Conservation (phyloP, 2,329 filamentous ascomycete species). For the Colletotrichum somersetense region DNA sequence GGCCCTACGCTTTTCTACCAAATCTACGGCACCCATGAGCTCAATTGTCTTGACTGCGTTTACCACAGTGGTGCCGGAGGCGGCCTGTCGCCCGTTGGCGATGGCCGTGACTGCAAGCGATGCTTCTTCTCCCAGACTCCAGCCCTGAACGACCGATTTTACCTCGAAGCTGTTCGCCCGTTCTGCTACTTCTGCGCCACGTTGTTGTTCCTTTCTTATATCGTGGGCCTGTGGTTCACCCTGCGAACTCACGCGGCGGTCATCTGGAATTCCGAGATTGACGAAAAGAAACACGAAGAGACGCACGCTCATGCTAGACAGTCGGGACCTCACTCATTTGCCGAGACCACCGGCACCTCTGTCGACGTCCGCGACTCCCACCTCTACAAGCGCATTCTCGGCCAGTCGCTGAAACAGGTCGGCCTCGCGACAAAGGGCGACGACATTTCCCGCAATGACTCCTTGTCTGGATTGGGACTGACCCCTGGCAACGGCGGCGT, state of each 20-base stretch:
- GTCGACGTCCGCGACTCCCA: slow-evolving; percentile 85
- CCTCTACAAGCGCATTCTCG: slow-evolving; percentile 92
- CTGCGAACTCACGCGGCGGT: slow-evolving; percentile 94
- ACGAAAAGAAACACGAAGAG: slow-evolving; percentile 79
- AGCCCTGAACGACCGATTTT: slow-evolving; percentile 88
- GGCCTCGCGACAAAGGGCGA: slow-evolving; percentile 73
- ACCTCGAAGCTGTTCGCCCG: slow-evolving; percentile 88
- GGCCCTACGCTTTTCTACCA: slow-evolving; percentile 98
- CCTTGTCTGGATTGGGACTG: slow-evolving; percentile 46
- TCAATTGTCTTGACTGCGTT: slow-evolving; percentile 81
- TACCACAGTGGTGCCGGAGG: slow-evolving; percentile 57
- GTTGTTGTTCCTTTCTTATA: slow-evolving; percentile 90
- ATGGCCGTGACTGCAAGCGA: slow-evolving; percentile 82
- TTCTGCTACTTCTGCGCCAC: slow-evolving; percentile 92
- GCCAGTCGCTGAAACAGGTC: slow-evolving; percentile 88
- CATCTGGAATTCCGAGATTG: slow-evolving; percentile 91
- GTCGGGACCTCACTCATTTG: slow-evolving; percentile 54
- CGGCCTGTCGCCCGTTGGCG: slow-evolving; percentile 48
- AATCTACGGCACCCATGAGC: slow-evolving; percentile 96
- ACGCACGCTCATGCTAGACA: slow-evolving; percentile 50
- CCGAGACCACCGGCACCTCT: slow-evolving; percentile 62
- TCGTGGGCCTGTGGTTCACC: slow-evolving; percentile 95
- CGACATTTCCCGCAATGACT: slow-evolving; percentile 56
- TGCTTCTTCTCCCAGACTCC: slow-evolving; percentile 95
- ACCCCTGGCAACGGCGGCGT: slow-evolving; percentile 57